A percentile compares a stretch with the other conserved stretches of the same genome.
phyloP scores from a whole-genome alignment of 192 early-diverging fungal genomes.

The Umbelopsis sp. region DNA sequence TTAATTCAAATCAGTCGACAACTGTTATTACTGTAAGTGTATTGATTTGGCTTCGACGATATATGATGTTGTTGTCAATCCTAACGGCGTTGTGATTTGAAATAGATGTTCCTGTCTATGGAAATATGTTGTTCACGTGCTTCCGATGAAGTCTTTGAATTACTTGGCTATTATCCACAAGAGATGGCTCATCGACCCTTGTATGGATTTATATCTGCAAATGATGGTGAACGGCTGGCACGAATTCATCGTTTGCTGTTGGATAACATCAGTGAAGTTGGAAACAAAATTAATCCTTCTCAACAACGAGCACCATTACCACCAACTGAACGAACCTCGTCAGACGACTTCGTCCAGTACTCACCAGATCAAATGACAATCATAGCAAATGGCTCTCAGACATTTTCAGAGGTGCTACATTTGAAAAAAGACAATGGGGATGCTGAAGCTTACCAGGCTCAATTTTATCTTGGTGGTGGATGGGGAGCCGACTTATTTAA shows the following conservation, averaged over 20 bases:
- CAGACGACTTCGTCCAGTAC: slow-evolving; percentile 31
- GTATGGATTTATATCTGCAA: slow-evolving; percentile 41
- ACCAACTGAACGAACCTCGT: slow-evolving; percentile 23
- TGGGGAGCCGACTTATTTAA: slow-evolving; percentile 51
- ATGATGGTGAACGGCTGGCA: slow-evolving; percentile 37
- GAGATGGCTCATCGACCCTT: slow-evolving; percentile 52
- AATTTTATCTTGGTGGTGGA: slow-evolving; percentile 59
- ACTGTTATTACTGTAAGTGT: neutral
- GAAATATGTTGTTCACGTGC: slow-evolving; percentile 51
- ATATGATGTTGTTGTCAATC: neutral
- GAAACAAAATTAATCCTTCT: slow-evolving; percentile 20
- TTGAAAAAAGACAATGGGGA: slow-evolving; percentile 43
- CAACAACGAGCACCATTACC: slow-evolving; percentile 20
- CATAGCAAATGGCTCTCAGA: slow-evolving; percentile 44
- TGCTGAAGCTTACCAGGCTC: slow-evolving; percentile 41
- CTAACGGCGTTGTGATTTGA: neutral
- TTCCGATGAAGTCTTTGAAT: slow-evolving; percentile 50
- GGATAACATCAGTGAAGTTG: slow-evolving; percentile 38
- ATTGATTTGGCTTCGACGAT: neutral
- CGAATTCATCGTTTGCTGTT: slow-evolving; percentile 37
- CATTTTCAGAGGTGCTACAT: slow-evolving; percentile 45
- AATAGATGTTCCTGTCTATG: slow-evolving; percentile 49
- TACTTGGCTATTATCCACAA: slow-evolving; percentile 49
- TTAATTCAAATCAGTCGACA: neutral
- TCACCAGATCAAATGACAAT: slow-evolving; percentile 42